Evolutionary conservation across 2,329 filamentous ascomycete genomes (phyloP).

Genomic region (Coleophoma eucalyptorum): DNA sequence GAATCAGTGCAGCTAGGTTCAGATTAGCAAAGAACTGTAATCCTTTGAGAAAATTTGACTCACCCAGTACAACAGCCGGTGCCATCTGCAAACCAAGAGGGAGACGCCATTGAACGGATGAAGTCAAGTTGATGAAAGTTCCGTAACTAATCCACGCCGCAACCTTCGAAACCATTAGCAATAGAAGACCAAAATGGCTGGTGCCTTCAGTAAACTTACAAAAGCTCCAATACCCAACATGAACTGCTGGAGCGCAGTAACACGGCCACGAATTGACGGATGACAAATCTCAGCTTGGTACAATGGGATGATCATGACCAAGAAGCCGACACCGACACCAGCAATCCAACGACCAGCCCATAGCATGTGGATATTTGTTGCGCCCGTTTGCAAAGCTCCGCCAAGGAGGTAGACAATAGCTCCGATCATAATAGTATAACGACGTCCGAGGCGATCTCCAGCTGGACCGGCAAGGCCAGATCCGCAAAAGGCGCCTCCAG

Average conservation of each 20-base stretch:
- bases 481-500: slow-evolving; percentile 52
- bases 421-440: slow-evolving; percentile 69
- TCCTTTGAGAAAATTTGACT: slow-evolving; percentile 22
- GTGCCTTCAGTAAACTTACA: slow-evolving; percentile 6
- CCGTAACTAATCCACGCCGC: slow-evolving; percentile 74
- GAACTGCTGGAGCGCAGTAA: slow-evolving; percentile 76
- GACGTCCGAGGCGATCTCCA: slow-evolving; percentile 65
- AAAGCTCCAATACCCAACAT: slow-evolving; percentile 77
- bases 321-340: slow-evolving; percentile 53
- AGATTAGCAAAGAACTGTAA: background rate
- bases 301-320: slow-evolving; percentile 46
- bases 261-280: slow-evolving; percentile 67
- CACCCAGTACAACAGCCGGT: slow-evolving; percentile 47
- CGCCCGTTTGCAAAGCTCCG: slow-evolving; percentile 69
- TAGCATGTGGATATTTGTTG: slow-evolving; percentile 52
- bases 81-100: slow-evolving; percentile 51
- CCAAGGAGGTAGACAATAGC: slow-evolving; percentile 68
- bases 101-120: slow-evolving; percentile 27
- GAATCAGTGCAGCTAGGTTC: slow-evolving; percentile 46
- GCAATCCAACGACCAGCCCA: slow-evolving; percentile 69
- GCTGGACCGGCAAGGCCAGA: slow-evolving; percentile 47
- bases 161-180: slow-evolving; percentile 21
- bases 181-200: too few species aligned
- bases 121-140: slow-evolving; percentile 29
- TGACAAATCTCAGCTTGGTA: slow-evolving; percentile 80